phyloP scores from a whole-genome alignment of 768 basidiomycete species.

The Fomitopsis serialis region DNA sequence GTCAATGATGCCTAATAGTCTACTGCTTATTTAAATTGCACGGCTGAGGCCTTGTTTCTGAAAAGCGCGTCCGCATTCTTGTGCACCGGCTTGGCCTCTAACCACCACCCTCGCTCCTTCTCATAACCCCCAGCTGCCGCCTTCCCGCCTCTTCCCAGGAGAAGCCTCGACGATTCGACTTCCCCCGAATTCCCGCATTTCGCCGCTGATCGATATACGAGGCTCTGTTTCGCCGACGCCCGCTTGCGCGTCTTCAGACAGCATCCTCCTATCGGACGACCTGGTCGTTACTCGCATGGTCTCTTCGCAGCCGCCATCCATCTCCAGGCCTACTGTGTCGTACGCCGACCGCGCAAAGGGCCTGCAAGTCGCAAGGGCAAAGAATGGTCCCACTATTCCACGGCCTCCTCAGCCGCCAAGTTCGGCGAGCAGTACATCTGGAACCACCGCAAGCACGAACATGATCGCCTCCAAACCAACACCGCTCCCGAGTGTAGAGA shows the following conservation, averaged over 20 bases:
- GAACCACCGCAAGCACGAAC: neutral
- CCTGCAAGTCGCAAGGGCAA: slow-evolving; percentile 25
- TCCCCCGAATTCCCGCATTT: too few species aligned
- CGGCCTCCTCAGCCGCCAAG: slow-evolving; percentile 7
- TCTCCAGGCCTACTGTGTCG: slow-evolving; percentile 40
- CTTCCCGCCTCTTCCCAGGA: too few species aligned
- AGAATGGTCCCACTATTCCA: slow-evolving; percentile 2
- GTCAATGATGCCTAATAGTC: too few species aligned
- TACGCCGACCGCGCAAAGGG: slow-evolving; percentile 41
- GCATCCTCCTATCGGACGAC: neutral
- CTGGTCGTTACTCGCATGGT: slow-evolving; percentile 17
- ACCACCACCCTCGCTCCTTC: too few species aligned
- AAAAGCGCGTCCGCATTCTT: too few species aligned
- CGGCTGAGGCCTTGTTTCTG: too few species aligned
- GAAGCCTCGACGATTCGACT: too few species aligned
- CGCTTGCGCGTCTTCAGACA: neutral
- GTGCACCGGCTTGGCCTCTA: too few species aligned
- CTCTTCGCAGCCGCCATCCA: slow-evolving; percentile 21
- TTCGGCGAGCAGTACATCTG: neutral
- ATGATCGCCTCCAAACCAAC: slow-evolving; percentile 1
- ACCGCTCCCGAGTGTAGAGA: slow-evolving; percentile 1
- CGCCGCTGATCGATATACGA: too few species aligned
- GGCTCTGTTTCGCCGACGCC: neutral
- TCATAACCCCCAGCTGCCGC: too few species aligned
- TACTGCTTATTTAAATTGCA: too few species aligned